These are phyloP conservation scores for Hymenoscyphus scutula DNA, from an alignment of 2,329 filamentous ascomycete species.

Conservation along the genomic window DNA sequence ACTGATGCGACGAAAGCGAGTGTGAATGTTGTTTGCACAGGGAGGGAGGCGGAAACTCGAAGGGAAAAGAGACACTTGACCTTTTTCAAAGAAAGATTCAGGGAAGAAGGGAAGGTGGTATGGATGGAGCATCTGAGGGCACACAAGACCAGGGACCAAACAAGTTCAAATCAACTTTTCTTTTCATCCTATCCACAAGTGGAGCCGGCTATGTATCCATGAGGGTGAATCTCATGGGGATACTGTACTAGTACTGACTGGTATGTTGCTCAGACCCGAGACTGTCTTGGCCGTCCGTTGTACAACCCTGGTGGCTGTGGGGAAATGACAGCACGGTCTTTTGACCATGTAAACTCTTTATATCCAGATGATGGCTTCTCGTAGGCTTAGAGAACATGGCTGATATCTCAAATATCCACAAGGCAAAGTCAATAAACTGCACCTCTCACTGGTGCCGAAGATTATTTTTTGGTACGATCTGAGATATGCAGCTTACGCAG, in stretches of 20 bases:
- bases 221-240: not conserved
- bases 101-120: too few relatives aligned
- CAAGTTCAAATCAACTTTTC: not conserved
- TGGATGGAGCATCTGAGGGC: not conserved
- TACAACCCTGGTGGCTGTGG: not conserved
- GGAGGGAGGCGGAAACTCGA: not conserved
- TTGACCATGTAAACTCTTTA: not conserved
- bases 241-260: too few relatives aligned
- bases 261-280: not conserved
- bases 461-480: too few relatives aligned
- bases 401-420: not conserved
- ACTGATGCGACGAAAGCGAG: not conserved
- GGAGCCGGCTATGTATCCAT: slow-evolving; percentile 1
- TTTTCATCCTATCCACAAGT: not conserved
- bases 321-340: not conserved
- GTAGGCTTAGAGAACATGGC: not conserved
- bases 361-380: not conserved
- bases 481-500: too few relatives aligned
- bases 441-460: too few relatives aligned
- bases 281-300: not conserved
- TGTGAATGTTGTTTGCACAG: not conserved
- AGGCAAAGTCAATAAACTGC: too few relatives aligned
- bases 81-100: not conserved
- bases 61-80: not conserved
- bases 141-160: not conserved